phyloP scores from a whole-genome alignment of 75 land plant genomes.

The Gnetum montanum region DNA sequence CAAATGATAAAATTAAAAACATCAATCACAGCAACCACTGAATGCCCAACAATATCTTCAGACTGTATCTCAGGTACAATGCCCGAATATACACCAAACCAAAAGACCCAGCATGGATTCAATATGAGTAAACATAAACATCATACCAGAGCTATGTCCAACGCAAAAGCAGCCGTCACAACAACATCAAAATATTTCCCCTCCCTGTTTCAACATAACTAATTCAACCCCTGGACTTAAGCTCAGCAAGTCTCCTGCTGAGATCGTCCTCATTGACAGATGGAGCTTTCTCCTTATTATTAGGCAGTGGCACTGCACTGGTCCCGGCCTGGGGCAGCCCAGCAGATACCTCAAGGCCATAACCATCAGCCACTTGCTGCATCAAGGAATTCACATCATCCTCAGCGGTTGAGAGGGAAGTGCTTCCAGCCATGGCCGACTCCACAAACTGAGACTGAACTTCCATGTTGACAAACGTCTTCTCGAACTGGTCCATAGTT shows the following conservation, averaged over 20 bases:
- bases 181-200: too few species aligned
- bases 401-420: slow-evolving; percentile 27
- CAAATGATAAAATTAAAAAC: too few species aligned
- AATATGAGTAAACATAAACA: too few species aligned
- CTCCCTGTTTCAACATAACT: too few species aligned
- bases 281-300: slow-evolving; percentile 15
- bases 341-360: slow-evolving; percentile 38
- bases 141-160: too few species aligned
- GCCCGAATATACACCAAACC: too few species aligned
- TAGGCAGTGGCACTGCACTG: slow-evolving; percentile 5
- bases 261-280: slow-evolving; percentile 17
- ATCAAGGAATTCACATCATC: slow-evolving; percentile 16
- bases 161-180: too few species aligned
- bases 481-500: slow-evolving; percentile 38
- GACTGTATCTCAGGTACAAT: too few species aligned
- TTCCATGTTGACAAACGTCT: slow-evolving; percentile 33
- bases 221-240: slow-evolving; percentile 10
- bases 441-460: slow-evolving; percentile 37
- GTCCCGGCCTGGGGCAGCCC: slow-evolving; percentile 30
- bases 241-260: slow-evolving; percentile 31
- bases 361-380: slow-evolving; percentile 40
- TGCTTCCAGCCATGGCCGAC: slow-evolving; percentile 38
- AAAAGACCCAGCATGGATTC: too few species aligned
- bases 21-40: too few species aligned
- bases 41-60: too few species aligned